Base-by-base conservation (phyloP, 1,139 yeast genomes). In the Blastobotrys ciferrii region DNA sequence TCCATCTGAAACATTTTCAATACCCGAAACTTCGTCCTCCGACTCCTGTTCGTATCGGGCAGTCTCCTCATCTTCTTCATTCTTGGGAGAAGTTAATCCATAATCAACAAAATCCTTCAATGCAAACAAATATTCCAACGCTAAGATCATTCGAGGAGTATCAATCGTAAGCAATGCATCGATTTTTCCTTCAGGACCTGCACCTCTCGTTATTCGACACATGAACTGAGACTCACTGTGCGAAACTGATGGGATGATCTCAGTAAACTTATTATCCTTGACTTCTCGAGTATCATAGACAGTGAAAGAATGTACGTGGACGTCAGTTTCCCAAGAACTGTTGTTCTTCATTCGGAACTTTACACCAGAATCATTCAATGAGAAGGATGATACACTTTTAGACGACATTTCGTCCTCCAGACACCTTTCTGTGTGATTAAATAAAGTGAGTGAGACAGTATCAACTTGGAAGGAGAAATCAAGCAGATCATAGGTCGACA, bases 61-160 rank as follows among this genome's bases (percentile, higher is more conserved):
- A 12, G 41, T 45, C 2, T 51, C 54, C 18, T 53, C 56, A 1
- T 42, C 51, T 4, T 48, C 56, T 1, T 45, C 51, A 12, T 36
- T 48, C 5, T 37, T 13, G 11, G 40, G 14, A 5, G 28, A 36
- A 4, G 60, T 50, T 31, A 70, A 53, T 0, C 81, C 82, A 51
- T 69, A 70, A 55, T 76, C 81, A 18, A 74, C 66, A 64, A 85
- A 87, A 0, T 76, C 68, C 58, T 87, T 87, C 55, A 92, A 63
- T 1, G 92, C 91, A 67, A 89, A 79, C 39, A 92, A 62, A 63
- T 87, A 91, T 60, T 91, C 98, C 55, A 92, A 70, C 0, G 97
- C 97, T 44, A 92, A 67, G 45, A 92, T 82, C 15, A 86, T 76
- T 52, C 77, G 80, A 0, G 98, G 97, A 54, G 84, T 85, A 56